Percentiles rank a stretch among this genome's conserved stretches.
These are phyloP conservation scores for Lagenidium sp. DNA, from an alignment of 352 stramenopile genomes.

Conservation along the genomic window DNA sequence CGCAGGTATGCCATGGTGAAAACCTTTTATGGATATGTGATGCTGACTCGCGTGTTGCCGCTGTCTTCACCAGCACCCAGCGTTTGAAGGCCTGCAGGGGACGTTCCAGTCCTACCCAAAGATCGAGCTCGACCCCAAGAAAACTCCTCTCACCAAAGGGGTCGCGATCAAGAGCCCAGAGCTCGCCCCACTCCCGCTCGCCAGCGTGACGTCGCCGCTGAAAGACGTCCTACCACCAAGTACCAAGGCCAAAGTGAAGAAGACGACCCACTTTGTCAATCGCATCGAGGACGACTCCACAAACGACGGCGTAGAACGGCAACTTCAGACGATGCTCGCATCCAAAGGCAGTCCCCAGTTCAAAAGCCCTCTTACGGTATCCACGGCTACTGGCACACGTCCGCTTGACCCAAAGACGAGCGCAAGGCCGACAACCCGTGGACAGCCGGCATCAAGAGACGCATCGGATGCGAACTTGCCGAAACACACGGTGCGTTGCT, in stretches of 20 bases:
- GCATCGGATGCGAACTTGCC: no score
- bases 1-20: no score
- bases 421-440: no score
- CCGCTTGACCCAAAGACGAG: no score
- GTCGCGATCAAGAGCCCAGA: conserved; percentile 21
- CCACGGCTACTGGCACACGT: no score
- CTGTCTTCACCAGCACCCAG: no score
- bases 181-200: background rate
- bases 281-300: conserved; percentile 5
- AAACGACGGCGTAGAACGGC: conserved; percentile 11
- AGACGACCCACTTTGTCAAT: background rate
- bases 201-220: background rate
- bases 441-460: no score
- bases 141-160: conserved; percentile 31
- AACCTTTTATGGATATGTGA: no score
- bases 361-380: no score
- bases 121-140: conserved; percentile 30
- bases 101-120: conserved; percentile 30
- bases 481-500: no score
- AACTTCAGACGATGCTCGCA: conserved; percentile 6
- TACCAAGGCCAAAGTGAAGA: background rate
- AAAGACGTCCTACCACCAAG: background rate
- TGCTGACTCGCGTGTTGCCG: no score
- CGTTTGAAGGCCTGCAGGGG: conserved; percentile 27
- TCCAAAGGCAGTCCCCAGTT: no score